These are phyloP conservation scores for Ramaria sp. DNA, from an alignment of 768 basidiomycete genomes.

Conservation along the genomic window DNA sequence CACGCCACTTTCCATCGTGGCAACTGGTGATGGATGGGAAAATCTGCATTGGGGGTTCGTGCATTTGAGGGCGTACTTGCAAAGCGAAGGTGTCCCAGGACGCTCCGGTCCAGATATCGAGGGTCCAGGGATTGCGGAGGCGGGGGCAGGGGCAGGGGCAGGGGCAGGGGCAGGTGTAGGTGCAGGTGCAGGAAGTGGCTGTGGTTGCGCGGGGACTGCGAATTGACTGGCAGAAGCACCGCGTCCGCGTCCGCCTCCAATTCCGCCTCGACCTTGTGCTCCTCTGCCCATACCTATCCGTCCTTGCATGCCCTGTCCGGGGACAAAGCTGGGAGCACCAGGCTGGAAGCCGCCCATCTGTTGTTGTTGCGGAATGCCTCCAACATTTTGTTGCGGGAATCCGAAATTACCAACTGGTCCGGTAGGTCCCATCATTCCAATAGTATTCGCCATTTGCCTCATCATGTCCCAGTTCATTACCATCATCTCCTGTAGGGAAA, in stretches of 20 bases:
- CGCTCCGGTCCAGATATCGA: slow-evolving; percentile 34
- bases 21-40: slow-evolving; percentile 95
- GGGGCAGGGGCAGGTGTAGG: slow-evolving; percentile 10
- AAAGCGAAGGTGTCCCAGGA: slow-evolving; percentile 81
- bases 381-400: slow-evolving; percentile 52
- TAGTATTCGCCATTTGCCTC: slow-evolving; percentile 82
- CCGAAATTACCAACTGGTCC: slow-evolving; percentile 40
- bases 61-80: slow-evolving; percentile 90
- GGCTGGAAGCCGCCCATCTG: slow-evolving; percentile 15
- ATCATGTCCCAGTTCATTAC: slow-evolving; percentile 88
- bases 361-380: slow-evolving; percentile 28
- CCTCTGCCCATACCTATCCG: slow-evolving; percentile 29
- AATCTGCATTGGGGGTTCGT: slow-evolving; percentile 82
- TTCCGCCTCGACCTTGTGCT: slow-evolving; percentile 10
- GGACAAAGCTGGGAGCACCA: neutral
- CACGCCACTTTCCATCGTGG: slow-evolving; percentile 88
- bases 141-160: slow-evolving; percentile 10
- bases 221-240: slow-evolving; percentile 15
- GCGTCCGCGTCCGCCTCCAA: slow-evolving; percentile 19
- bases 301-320: slow-evolving; percentile 18
- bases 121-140: slow-evolving; percentile 13
- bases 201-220: slow-evolving; percentile 17
- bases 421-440: slow-evolving; percentile 61
- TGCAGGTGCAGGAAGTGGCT: slow-evolving; percentile 10
- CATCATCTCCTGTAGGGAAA: slow-evolving; percentile 78